These are phyloP conservation scores for Jackrogersella minutella DNA, from an alignment of 495 filamentous ascomycete genomes.

Conservation along the genomic window DNA sequence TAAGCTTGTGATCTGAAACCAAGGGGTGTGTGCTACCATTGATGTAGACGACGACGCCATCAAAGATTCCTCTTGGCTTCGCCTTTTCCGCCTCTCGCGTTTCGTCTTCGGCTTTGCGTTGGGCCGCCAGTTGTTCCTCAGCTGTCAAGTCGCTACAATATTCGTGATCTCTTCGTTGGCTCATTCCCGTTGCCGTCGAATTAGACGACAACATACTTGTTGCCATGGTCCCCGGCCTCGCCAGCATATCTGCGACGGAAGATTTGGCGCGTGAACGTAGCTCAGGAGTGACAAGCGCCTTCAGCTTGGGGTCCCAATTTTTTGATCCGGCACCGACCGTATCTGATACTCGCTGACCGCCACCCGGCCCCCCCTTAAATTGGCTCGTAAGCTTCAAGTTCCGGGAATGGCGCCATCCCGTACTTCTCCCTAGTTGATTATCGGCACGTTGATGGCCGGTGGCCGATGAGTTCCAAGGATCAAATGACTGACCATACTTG, in stretches of 20 bases:
- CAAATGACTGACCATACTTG: conserved; percentile 63
- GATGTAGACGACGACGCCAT: conserved; percentile 77
- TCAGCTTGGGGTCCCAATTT: conserved; percentile 56
- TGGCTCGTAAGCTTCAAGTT: conserved; percentile 71
- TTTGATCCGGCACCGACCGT: conserved; percentile 64
- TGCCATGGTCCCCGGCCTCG: conserved; percentile 53
- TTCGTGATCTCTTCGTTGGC: neutral
- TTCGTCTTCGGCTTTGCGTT: conserved; percentile 49
- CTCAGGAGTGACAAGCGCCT: conserved; percentile 53
- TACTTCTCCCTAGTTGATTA: conserved; percentile 63
- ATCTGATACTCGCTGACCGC: conserved; percentile 64
- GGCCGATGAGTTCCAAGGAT: conserved; percentile 81
- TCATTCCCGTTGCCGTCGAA: neutral
- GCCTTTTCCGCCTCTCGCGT: conserved; percentile 38
- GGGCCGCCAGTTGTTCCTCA: conserved; percentile 45
- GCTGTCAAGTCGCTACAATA: conserved; percentile 15
- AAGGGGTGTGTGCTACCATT: conserved; percentile 85
- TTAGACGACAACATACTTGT: conserved; percentile 9
- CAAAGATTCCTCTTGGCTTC: conserved; percentile 60
- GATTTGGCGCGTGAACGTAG: conserved; percentile 50
- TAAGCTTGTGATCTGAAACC: conserved; percentile 87
- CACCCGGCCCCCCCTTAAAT: conserved; percentile 62
- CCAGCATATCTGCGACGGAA: conserved; percentile 59
- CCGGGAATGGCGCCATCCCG: conserved; percentile 75
- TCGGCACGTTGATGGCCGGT: conserved; percentile 84